Conservation (phyloP, 495 filamentous ascomycete genomes). For the Penicillium macrosclerotiorum region DNA sequence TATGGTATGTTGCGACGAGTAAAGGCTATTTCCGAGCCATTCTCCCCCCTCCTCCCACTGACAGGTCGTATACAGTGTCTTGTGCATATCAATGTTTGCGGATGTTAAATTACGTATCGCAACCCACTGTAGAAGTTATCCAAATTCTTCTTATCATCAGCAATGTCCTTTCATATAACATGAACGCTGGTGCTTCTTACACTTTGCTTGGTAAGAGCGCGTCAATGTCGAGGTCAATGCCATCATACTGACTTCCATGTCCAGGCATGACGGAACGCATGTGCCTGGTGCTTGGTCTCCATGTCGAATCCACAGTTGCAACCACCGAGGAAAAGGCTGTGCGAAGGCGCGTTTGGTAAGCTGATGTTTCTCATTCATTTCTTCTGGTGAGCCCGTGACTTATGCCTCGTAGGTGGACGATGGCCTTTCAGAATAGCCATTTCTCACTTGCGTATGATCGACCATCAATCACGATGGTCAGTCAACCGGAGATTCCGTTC, state of each 20-base stretch:
- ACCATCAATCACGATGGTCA: conserved; percentile 52
- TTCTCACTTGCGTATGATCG: conserved; percentile 61
- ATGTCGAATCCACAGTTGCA: conserved; percentile 49
- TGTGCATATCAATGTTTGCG: conserved; percentile 63
- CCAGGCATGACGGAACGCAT: conserved; percentile 60
- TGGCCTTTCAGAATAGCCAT: conserved; percentile 61
- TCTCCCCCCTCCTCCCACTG: too few species aligned
- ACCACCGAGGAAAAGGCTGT: conserved; percentile 32
- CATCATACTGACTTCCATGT: too few species aligned
- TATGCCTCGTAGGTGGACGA: conserved; percentile 45
- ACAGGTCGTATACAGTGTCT: conserved; percentile 43
- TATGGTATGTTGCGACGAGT: conserved; percentile 56
- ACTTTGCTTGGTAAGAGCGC: conserved; percentile 55
- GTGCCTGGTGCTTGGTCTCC: conserved; percentile 58
- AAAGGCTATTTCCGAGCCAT: too few species aligned
- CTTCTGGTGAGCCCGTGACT: conserved; percentile 2
- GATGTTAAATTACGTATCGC: conserved; percentile 59
- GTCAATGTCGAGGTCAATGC: too few species aligned
- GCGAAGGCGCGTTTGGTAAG: conserved; percentile 45
- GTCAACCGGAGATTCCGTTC: conserved; percentile 50
- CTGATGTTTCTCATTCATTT: neutral
- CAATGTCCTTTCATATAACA: conserved; percentile 61
- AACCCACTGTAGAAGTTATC: conserved; percentile 54
- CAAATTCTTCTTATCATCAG: conserved; percentile 58
- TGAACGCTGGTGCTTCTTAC: conserved; percentile 64